Percentiles rank a stretch among this genome's conserved stretches.
phyloP scores from a whole-genome alignment of 257 asterid species.

The Solanum sitiens region DNA sequence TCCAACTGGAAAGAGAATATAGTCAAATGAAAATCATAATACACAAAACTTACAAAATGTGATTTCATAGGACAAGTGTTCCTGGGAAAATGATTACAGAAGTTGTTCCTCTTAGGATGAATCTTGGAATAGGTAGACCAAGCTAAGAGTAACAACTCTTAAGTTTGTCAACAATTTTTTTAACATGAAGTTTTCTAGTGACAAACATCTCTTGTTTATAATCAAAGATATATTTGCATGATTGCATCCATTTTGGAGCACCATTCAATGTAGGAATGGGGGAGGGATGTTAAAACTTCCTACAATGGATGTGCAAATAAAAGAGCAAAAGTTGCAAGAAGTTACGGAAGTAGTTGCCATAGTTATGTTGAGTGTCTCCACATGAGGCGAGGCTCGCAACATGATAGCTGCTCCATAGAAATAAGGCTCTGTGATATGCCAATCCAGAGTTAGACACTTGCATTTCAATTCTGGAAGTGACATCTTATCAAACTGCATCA shows the following conservation, averaged over 20 bases:
- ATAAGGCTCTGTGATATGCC: background rate
- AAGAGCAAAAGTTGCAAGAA: background rate
- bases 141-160: background rate
- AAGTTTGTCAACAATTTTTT: background rate
- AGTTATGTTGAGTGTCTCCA: background rate
- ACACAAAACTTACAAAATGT: background rate
- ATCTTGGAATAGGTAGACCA: background rate
- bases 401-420: background rate
- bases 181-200: background rate
- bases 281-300: background rate
- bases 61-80: background rate
- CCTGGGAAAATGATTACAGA: background rate
- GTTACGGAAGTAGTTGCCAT: background rate
- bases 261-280: background rate
- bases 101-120: background rate
- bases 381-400: background rate
- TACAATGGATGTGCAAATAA: background rate
- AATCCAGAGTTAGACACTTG: background rate
- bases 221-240: background rate
- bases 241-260: background rate
- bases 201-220: background rate
- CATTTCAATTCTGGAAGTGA: background rate
- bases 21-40: background rate
- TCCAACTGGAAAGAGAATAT: background rate
- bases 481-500: background rate